phyloP scores from a whole-genome alignment of 2,329 filamentous ascomycete species.

The Colletotrichum sp. region DNA sequence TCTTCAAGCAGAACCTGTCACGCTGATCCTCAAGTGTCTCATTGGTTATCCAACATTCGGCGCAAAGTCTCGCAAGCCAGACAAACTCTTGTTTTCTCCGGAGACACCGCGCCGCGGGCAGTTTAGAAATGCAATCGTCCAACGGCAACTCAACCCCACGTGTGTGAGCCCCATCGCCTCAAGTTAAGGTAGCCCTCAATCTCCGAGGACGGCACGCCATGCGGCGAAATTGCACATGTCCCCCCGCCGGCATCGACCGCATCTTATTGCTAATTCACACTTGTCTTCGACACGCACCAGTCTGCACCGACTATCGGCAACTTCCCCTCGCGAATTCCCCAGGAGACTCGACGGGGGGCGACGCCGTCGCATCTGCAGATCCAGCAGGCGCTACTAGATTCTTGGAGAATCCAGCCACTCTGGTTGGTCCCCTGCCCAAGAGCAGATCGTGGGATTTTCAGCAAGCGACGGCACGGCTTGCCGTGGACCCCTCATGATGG shows the following conservation, averaged over 20 bases:
- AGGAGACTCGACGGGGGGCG: background rate
- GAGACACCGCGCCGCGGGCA: background rate
- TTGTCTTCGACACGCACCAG: background rate
- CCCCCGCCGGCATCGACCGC: background rate
- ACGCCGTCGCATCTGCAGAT: conserved; percentile 5
- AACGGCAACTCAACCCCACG: conserved; percentile 14
- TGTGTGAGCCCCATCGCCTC: background rate
- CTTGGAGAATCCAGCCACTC: background rate
- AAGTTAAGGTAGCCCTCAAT: background rate
- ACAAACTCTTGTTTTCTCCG: background rate
- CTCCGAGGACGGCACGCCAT: conserved; percentile 18
- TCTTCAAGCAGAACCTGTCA: background rate
- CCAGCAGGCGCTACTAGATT: background rate
- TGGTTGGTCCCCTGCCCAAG: background rate
- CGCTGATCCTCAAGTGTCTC: background rate
- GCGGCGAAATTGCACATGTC: background rate
- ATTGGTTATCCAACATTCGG: background rate
- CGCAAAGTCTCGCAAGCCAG: conserved; percentile 1
- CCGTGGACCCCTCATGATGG: background rate
- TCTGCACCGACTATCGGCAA: conserved; percentile 5
- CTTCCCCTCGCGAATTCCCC: background rate
- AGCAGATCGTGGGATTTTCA: background rate
- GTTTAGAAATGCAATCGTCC: conserved; percentile 18
- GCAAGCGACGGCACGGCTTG: conserved; percentile 7
- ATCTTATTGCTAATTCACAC: conserved; percentile 6